phyloP scores from a whole-genome alignment of 192 early-diverging fungal species.

The Podila verticillata region DNA sequence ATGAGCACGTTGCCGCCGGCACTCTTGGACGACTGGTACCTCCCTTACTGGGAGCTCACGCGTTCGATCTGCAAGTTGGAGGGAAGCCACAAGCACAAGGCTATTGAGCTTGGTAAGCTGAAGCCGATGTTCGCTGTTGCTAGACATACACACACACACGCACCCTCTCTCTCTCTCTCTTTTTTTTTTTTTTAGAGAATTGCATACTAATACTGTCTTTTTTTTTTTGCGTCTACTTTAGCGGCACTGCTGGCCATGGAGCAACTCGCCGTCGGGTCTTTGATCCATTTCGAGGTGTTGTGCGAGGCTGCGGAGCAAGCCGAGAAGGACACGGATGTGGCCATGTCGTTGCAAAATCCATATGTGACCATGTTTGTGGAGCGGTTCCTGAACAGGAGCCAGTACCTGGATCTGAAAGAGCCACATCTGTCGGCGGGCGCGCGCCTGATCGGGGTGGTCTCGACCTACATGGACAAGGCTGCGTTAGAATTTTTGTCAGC shows the following conservation, averaged over 20 bases:
- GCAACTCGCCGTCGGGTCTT: slow-evolving; percentile 12
- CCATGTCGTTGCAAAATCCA: slow-evolving; percentile 15
- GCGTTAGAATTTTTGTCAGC: neutral
- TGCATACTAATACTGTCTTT: neutral
- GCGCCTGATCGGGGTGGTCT: neutral
- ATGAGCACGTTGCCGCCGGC: slow-evolving; percentile 6
- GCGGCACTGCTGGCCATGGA: slow-evolving; percentile 34
- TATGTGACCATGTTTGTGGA: slow-evolving; percentile 32
- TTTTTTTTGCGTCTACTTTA: neutral
- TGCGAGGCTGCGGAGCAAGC: slow-evolving; percentile 9
- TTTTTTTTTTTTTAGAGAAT: neutral
- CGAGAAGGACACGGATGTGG: slow-evolving; percentile 4
- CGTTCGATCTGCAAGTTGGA: slow-evolving; percentile 23
- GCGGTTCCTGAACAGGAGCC: slow-evolving; percentile 18
- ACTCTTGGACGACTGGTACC: slow-evolving; percentile 14
- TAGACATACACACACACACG: neutral
- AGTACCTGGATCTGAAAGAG: slow-evolving; percentile 10
- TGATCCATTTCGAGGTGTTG: slow-evolving; percentile 27
- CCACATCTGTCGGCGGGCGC: slow-evolving; percentile 8
- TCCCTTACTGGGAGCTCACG: slow-evolving; percentile 32
- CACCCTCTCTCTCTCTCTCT: neutral
- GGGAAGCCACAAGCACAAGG: slow-evolving; percentile 8
- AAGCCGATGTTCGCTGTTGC: too few species aligned
- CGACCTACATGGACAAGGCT: neutral
- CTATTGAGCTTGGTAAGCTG: slow-evolving; percentile 32